phyloP scores from a whole-genome alignment of 2,329 filamentous ascomycete genomes.

The Fusarium sp. region DNA sequence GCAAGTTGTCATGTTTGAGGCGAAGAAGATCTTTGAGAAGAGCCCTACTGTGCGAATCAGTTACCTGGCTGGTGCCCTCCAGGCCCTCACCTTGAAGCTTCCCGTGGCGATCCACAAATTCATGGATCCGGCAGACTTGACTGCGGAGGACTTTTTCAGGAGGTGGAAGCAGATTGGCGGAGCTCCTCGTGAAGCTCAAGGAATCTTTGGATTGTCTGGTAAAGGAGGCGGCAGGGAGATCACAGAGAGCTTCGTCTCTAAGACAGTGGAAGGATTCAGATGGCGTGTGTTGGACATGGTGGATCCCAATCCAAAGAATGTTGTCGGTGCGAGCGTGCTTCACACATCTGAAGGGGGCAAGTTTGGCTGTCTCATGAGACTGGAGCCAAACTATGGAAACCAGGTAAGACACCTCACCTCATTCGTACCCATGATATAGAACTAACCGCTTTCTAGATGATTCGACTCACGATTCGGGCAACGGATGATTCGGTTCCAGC shows the following conservation, averaged over 20 bases:
- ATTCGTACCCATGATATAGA: neutral
- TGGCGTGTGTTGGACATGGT: slow-evolving; percentile 89
- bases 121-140: slow-evolving; percentile 91
- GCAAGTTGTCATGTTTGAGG: slow-evolving; percentile 95
- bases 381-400: slow-evolving; percentile 94
- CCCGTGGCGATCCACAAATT: slow-evolving; percentile 94
- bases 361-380: slow-evolving; percentile 90
- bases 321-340: slow-evolving; percentile 89
- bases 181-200: slow-evolving; percentile 86
- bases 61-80: slow-evolving; percentile 92
- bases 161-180: slow-evolving; percentile 98
- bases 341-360: slow-evolving; percentile 88
- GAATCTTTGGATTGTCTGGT: slow-evolving; percentile 77
- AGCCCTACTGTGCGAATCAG: slow-evolving; percentile 93
- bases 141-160: slow-evolving; percentile 96
- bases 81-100: slow-evolving; percentile 91
- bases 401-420: slow-evolving; percentile 74
- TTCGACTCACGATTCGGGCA: slow-evolving; percentile 91
- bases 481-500: slow-evolving; percentile 91
- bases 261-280: slow-evolving; percentile 84
- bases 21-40: slow-evolving; percentile 82
- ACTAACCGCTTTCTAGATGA: slow-evolving; percentile 74
- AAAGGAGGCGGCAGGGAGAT: slow-evolving; percentile 70
- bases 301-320: slow-evolving; percentile 92
- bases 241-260: slow-evolving; percentile 76